A percentile compares a stretch with the other conserved stretches of the same genome.
phyloP scores from a whole-genome alignment of 768 basidiomycete genomes.

The Pholiota molesta region DNA sequence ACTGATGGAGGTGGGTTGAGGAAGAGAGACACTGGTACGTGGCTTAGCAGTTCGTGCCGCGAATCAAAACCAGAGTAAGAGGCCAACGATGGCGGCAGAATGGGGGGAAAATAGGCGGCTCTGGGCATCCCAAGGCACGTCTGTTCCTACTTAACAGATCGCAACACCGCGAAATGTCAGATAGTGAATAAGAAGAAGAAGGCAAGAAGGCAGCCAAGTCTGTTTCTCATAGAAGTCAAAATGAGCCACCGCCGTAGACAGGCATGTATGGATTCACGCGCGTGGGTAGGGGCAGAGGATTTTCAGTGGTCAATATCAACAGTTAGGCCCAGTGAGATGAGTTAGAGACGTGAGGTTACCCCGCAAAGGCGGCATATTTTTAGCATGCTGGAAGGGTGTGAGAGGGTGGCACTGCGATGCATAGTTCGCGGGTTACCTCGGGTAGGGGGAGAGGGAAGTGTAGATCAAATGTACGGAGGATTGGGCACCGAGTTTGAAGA shows the following conservation, averaged over 20 bases:
- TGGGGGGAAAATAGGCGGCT: background rate
- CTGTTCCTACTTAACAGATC: too few species aligned
- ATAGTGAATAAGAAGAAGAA: too few species aligned
- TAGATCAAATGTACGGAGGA: background rate
- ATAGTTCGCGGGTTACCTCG: background rate
- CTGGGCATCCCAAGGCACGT: background rate
- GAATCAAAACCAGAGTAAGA: background rate
- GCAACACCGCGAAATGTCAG: too few species aligned
- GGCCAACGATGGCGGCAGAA: background rate
- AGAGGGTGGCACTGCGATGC: background rate
- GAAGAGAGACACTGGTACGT: background rate
- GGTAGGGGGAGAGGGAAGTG: background rate
- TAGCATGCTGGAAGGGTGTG: background rate
- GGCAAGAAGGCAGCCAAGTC: too few species aligned
- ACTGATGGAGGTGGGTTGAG: background rate
- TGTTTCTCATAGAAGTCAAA: too few species aligned
- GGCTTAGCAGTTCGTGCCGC: background rate
- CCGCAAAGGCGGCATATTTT: background rate
- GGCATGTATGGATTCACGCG: too few species aligned
- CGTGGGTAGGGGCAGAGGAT: too few species aligned
- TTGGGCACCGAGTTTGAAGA: background rate
- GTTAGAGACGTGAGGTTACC: background rate
- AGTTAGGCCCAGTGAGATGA: background rate
- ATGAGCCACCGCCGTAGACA: too few species aligned
- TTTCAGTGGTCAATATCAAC: background rate